Conservation (phyloP, 2,329 filamentous ascomycete species). For the Claviceps sp. region DNA sequence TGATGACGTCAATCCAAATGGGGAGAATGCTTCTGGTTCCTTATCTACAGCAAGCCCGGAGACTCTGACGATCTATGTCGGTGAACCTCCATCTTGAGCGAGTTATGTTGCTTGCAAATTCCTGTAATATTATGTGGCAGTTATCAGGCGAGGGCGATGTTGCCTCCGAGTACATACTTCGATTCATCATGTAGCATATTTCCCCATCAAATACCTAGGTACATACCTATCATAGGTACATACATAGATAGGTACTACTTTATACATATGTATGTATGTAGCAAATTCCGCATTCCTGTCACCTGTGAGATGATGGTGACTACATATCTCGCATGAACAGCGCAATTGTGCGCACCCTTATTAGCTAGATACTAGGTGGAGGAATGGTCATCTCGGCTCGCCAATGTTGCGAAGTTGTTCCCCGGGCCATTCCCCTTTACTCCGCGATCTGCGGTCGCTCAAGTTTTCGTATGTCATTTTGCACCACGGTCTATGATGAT, state of each 20-base stretch:
- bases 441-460: no score
- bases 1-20: slow-evolving; percentile 50
- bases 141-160: not conserved
- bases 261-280: no score
- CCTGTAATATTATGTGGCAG: not conserved
- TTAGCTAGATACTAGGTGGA: not conserved
- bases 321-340: no score
- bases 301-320: no score
- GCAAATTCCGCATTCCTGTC: no score
- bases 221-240: no score
- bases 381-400: not conserved
- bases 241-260: no score
- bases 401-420: no score
- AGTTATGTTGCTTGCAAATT: no score
- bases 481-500: not conserved
- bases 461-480: not conserved
- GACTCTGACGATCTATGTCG: slow-evolving; percentile 18
- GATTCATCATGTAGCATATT: not conserved
- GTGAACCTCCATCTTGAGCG: slow-evolving; percentile 7
- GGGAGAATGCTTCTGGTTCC: slow-evolving; percentile 34
- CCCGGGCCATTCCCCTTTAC: no score
- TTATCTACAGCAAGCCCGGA: slow-evolving; percentile 14
- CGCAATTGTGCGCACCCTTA: no score
- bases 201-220: no score
- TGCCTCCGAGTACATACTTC: not conserved